Conservation (phyloP, 2,329 filamentous ascomycete species). For the Aspergillus brasiliensis region DNA sequence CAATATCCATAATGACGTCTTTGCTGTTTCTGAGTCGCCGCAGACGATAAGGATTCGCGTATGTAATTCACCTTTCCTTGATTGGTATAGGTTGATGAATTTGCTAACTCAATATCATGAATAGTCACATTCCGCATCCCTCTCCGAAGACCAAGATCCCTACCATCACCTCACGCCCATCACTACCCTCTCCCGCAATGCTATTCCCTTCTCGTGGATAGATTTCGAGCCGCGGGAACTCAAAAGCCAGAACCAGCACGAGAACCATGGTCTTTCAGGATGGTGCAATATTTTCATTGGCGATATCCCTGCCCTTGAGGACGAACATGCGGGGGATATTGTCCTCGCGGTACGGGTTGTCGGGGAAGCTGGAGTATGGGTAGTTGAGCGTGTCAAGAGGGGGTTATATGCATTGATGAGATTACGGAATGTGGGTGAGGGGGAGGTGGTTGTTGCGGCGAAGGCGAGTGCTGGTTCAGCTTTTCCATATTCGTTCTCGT, state of each 20-base stretch:
- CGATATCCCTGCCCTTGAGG: constrained; percentile 40
- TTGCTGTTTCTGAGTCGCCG: background rate
- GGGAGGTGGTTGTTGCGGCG: constrained; percentile 41
- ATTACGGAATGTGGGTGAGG: constrained; percentile 39
- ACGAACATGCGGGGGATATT: background rate
- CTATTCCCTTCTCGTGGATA: constrained; percentile 44
- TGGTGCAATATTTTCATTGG: constrained; percentile 37
- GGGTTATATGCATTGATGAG: constrained; percentile 44
- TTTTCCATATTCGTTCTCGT: background rate
- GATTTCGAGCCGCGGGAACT: constrained; percentile 29
- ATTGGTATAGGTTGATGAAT: no score
- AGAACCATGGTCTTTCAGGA: constrained; percentile 32
- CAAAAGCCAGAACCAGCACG: constrained; percentile 28
- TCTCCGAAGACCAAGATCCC: constrained; percentile 29
- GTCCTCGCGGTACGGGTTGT: background rate
- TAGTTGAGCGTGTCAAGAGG: constrained; percentile 43
- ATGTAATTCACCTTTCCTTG: background rate
- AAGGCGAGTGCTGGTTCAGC: constrained; percentile 25
- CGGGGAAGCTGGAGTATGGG: constrained; percentile 26
- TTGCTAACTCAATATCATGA: background rate
- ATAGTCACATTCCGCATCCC: constrained; percentile 40
- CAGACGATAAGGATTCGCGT: background rate
- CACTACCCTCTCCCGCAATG: constrained; percentile 37
- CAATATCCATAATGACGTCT: background rate
- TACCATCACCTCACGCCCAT: constrained; percentile 40